phyloP scores from a whole-genome alignment of 139 green algal species.

The Pseudopediastrum boryanum region DNA sequence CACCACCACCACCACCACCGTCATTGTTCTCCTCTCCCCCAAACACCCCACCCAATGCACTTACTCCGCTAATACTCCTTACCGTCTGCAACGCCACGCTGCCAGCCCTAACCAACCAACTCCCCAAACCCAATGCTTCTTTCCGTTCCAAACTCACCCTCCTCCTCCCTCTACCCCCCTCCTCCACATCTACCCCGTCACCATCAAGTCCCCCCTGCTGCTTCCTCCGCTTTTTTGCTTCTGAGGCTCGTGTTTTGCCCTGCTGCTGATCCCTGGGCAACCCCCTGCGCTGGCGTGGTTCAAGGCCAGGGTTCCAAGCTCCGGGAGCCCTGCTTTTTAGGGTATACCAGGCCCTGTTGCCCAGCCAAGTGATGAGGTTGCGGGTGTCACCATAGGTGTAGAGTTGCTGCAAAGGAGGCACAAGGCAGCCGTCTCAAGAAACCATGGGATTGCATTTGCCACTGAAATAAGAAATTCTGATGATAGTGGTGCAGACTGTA shows the following conservation, averaged over 20 bases:
- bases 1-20: background rate
- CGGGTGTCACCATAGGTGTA: slow-evolving; percentile 29
- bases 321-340: slow-evolving; percentile 14
- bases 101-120: background rate
- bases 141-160: no score
- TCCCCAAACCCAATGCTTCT: background rate
- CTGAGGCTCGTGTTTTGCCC: slow-evolving; percentile 1
- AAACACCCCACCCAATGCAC: background rate
- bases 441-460: no score
- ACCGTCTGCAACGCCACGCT: background rate
- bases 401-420: slow-evolving; percentile 29
- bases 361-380: slow-evolving; percentile 30
- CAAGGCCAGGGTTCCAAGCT: background rate
- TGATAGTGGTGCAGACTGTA: no score
- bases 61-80: background rate
- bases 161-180: no score
- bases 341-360: slow-evolving; percentile 14
- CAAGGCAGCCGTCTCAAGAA: no score
- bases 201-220: no score
- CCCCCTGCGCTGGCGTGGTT: background rate
- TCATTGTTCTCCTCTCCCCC: background rate
- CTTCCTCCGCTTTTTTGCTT: no score
- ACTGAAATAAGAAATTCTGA: no score
- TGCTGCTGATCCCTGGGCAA: background rate
- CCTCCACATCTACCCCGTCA: no score